Evolutionary conservation across 2,329 filamentous ascomycete species (phyloP).

Genomic region (Fusarium graminum): DNA sequence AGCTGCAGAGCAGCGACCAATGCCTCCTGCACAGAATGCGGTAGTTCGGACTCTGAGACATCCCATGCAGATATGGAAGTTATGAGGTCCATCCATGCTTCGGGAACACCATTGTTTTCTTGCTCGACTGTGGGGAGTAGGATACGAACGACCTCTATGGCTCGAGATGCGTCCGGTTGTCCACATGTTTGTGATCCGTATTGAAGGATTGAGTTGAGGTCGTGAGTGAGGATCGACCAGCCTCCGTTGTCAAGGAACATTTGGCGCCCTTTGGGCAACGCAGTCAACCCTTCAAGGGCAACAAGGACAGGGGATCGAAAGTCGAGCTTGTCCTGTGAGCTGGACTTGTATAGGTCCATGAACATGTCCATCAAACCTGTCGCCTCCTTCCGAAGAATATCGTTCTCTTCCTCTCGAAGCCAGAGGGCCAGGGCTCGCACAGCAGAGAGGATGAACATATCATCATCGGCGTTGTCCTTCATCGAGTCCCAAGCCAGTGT

Average conservation of each 20-base stretch:
- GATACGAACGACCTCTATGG: constrained; percentile 68
- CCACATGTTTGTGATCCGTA: constrained; percentile 42
- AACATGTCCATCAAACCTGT: constrained; percentile 73
- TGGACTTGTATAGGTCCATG: constrained; percentile 68
- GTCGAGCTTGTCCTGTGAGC: constrained; percentile 58
- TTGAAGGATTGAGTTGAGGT: constrained; percentile 62
- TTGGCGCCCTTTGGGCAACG: constrained; percentile 61
- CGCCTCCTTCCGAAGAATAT: constrained; percentile 67
- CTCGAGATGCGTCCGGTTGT: constrained; percentile 58
- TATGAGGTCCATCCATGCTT: constrained; percentile 70
- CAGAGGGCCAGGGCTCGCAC: constrained; percentile 72
- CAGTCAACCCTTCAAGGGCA: constrained; percentile 70
- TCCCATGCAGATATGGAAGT: constrained; percentile 65
- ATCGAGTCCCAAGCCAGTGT: constrained; percentile 71
- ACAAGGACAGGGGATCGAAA: constrained; percentile 70
- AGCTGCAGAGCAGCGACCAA: constrained; percentile 68
- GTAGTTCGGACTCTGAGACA: constrained; percentile 51
- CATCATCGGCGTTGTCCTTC: constrained; percentile 61
- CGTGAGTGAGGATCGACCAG: constrained; percentile 66
- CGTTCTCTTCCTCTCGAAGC: constrained; percentile 77
- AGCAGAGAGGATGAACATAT: constrained; percentile 71
- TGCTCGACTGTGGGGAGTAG: constrained; percentile 66
- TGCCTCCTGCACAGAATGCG: constrained; percentile 60
- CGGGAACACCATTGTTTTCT: constrained; percentile 59
- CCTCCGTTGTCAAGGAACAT: constrained; percentile 65